Evolutionary conservation across 768 basidiomycete genomes (phyloP).

Genomic region (Amanita molliuscula): DNA sequence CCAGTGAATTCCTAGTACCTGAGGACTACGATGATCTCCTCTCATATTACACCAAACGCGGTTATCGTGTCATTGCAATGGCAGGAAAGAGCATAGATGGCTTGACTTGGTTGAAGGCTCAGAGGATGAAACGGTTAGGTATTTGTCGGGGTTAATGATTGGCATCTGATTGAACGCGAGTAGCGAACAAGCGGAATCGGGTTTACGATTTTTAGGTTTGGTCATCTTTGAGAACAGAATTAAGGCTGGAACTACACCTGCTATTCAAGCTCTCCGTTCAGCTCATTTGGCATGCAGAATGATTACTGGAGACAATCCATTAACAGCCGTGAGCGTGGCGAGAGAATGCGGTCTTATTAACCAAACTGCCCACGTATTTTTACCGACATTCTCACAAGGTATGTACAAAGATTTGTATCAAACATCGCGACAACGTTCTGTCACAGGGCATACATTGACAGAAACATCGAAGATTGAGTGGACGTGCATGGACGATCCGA

Average conservation of each 20-base stretch:
- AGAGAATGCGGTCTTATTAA: conserved; percentile 86
- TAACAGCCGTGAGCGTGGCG: conserved; percentile 95
- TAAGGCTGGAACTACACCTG: conserved; percentile 84
- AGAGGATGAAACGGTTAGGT: conserved; percentile 85
- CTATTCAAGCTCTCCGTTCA: conserved; percentile 77
- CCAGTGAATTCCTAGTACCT: conserved; percentile 51
- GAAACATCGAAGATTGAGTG: conserved; percentile 68
- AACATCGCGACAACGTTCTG: background rate
- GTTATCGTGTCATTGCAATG: conserved; percentile 96
- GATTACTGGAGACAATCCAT: conserved; percentile 97
- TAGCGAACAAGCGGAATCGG: conserved; percentile 92
- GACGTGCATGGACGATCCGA: conserved; percentile 83
- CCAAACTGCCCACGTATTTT: conserved; percentile 82
- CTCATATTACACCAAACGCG: conserved; percentile 93
- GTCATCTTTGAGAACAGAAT: conserved; percentile 98
- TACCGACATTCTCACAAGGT: conserved; percentile 75
- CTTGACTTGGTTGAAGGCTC: conserved; percentile 94
- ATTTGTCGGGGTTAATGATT: background rate
- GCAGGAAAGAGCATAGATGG: conserved; percentile 94
- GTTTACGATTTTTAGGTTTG: conserved; percentile 83
- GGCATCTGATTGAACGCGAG: conserved; percentile 3
- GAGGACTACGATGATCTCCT: conserved; percentile 93
- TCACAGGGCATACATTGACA: conserved; percentile 40
- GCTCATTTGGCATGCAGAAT: conserved; percentile 93
- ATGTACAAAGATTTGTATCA: conserved; percentile 4